Evolutionary conservation across 805 yeast species (phyloP).

Genomic region (Candida anglica): DNA sequence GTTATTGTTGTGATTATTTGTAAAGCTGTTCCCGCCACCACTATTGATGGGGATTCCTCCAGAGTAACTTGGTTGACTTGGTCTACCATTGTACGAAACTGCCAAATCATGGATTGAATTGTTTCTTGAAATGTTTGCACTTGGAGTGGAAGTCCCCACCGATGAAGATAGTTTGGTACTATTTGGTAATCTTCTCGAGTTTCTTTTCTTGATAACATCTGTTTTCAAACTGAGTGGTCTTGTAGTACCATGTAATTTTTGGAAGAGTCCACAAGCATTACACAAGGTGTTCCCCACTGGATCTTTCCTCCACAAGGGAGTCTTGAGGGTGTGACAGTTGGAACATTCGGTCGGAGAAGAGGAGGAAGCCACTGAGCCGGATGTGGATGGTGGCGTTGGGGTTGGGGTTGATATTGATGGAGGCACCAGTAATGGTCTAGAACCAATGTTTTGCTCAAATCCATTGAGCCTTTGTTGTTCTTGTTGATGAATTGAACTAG

Average conservation of each 20-base stretch:
- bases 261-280: conserved; percentile 62
- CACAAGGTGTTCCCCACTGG: conserved; percentile 57
- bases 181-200: conserved; percentile 33
- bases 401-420: background rate
- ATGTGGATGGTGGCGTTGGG: background rate
- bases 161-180: conserved; percentile 5
- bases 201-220: conserved; percentile 55
- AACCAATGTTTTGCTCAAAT: background rate
- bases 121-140: background rate
- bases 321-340: conserved; percentile 56
- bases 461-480: conserved; percentile 2
- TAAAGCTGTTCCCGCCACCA: background rate
- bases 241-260: conserved; percentile 58
- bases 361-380: background rate
- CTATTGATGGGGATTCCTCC: conserved; percentile 1
- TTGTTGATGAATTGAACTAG: conserved; percentile 13
- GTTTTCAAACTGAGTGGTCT: conserved; percentile 56
- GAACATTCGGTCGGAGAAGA: conserved; percentile 38
- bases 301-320: conserved; percentile 62
- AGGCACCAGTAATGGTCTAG: background rate
- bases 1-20: background rate
- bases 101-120: conserved; percentile 3
- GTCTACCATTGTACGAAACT: conserved; percentile 1
- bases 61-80: background rate
- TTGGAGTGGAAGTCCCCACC: background rate